Base-by-base conservation (phyloP, 1,284 basidiomycete species). In the Trichosporon faecale region DNA sequence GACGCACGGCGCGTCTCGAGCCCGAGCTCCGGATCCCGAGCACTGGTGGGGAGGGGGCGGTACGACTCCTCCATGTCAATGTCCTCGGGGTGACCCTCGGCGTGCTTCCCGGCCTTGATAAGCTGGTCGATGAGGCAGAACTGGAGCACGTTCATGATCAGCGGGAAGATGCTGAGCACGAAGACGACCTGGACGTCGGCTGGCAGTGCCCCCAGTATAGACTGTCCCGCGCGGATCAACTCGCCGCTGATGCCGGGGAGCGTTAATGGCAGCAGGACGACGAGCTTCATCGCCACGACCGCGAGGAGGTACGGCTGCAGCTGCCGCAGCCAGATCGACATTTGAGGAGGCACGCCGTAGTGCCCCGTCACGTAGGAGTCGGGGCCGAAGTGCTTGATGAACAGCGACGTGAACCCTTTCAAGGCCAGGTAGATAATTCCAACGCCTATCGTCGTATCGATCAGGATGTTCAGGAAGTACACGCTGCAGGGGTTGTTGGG, bases 381-480 rank as follows among this genome's bases (percentile, higher is more conserved):
- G 63, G 91, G 84, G 14, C 88, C 85, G 12, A 92, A 81, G 72
- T 85, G 88, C 74, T 89, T 87, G 35, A 88, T 88, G 68, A 95
- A 86, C 63, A 93, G 67, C 78, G 87, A 87, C 1, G 91, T 94
- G 66, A 90, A 84, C 29, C 86, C 81, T 71, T 89, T 90, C n/a
- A 98, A 86, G 49, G 90, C 86, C 68, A 91, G 78, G 82, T 93
- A 98, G 69, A 99, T 89, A 70, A 96, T 86, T 31, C 87, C 90
- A 67, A 98, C 91, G 73, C 95, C 95, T 68, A 96, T 85, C 0
- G 95, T 98, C 21, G 95, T 98, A 83, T 99, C 96, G 72, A 98
- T 86, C 37, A 96, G 86, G 68, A 99, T 92, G 79, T 98, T 96
- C 70, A 98, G 88, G 81, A 98, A 97, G 84, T 98, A 98, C 71